Evolutionary conservation across 306 rosid species (phyloP), one percentile per base, ranked within the genome.

Genomic region (Pterocarpus santalinus): DNA sequence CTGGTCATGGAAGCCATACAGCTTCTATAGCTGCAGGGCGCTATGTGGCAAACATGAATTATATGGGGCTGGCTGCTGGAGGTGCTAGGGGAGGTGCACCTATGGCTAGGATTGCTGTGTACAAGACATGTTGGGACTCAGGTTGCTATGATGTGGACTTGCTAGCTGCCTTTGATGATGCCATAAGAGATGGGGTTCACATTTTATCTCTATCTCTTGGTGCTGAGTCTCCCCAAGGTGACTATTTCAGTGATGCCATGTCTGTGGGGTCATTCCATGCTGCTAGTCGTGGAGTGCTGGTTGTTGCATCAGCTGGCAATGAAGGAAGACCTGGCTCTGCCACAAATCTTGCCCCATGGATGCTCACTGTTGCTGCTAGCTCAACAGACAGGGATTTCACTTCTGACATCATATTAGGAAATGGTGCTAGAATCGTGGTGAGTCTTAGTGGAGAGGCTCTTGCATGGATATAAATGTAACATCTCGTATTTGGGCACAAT

Each of bases 11-110:
- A 8, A 93, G 95, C 90, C 97, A 93, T 69, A 91, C 95, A 56
- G 84, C 94, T 3, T 93, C 97, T 4, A 93, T 87, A 66, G 94
- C 97, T n/a, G 85, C 94, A 0, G 97, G 97, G 22, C 86, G 97
- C 33, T 89, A 84, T 56, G 96, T 93, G 82, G 41, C 86, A 80
- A 87, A 91, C 89, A 91, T 93, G 97, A 91, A 89, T 34, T 93
- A 93, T 32, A 88, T 44, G 80, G 97, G 97, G 8, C 74, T 93
- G 43, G 97, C 85, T 47, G 71, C 84, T 53, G 97, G 97, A 72
- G 94, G 92, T 65, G 97, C 97, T 4, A 85, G 94, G 63, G 95
- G 97, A 67, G 97, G 97, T 11, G 97, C 97, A 65, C 91, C 95
- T 2, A 72, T 88, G 92, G 92, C 97, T 7, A 88, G 97, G 56